Conservation (phyloP, 768 basidiomycete genomes). For the Tubosaeta sp. region DNA sequence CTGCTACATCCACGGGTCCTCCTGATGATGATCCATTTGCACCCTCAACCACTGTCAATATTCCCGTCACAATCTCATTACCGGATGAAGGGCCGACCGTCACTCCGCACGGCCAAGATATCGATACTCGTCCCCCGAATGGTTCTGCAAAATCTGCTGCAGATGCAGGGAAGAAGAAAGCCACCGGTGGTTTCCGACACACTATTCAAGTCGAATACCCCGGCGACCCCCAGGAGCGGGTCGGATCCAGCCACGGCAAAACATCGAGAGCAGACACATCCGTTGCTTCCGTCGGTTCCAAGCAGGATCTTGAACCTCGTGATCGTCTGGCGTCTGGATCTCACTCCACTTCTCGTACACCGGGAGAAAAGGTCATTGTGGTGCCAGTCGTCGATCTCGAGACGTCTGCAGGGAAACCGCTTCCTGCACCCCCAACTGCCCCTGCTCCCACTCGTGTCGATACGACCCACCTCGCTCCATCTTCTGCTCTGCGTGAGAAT, state of each 20-base stretch:
- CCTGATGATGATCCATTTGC: slow-evolving; percentile 75
- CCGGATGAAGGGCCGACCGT: slow-evolving; percentile 22
- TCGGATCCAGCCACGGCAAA: slow-evolving; percentile 20
- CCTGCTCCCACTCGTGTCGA: slow-evolving; percentile 19
- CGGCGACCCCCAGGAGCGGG: slow-evolving; percentile 44
- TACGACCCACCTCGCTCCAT: slow-evolving; percentile 17
- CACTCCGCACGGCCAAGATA: slow-evolving; percentile 17
- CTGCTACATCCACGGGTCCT: slow-evolving; percentile 37
- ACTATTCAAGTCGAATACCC: slow-evolving; percentile 95
- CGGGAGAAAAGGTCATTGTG: slow-evolving; percentile 16
- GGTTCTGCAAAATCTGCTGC: slow-evolving; percentile 32
- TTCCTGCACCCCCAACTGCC: slow-evolving; percentile 27
- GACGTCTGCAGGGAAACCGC: slow-evolving; percentile 21
- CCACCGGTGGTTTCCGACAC: slow-evolving; percentile 58
- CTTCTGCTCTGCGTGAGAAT: slow-evolving; percentile 25
- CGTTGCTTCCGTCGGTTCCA: slow-evolving; percentile 10
- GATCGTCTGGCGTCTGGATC: slow-evolving; percentile 16
- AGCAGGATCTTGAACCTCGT: slow-evolving; percentile 12
- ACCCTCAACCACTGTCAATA: slow-evolving; percentile 28
- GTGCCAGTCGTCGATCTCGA: slow-evolving; percentile 12
- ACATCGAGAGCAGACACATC: slow-evolving; percentile 13
- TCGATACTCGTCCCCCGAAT: slow-evolving; percentile 17
- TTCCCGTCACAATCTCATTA: slow-evolving; percentile 27
- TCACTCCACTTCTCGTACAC: background rate
- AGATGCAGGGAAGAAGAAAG: slow-evolving; percentile 46